These are phyloP conservation scores for Kodamaea restingae DNA, from an alignment of 805 yeast species.

Conservation along the genomic window DNA sequence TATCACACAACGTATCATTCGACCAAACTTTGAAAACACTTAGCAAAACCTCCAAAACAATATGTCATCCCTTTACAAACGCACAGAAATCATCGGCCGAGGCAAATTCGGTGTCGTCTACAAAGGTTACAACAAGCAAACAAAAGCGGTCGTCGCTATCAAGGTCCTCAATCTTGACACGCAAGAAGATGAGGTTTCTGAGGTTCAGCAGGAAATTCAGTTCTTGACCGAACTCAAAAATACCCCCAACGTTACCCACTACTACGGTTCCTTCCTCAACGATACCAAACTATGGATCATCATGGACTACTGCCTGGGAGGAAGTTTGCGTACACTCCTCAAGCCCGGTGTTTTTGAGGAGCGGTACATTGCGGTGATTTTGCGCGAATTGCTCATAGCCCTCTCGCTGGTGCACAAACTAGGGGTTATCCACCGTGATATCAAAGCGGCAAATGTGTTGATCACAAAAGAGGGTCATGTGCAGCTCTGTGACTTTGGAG, in stretches of 20 bases:
- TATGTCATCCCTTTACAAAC: constrained; percentile 46
- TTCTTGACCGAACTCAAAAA: constrained; percentile 76
- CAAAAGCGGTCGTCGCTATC: constrained; percentile 83
- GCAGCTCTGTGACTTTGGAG: constrained; percentile 95
- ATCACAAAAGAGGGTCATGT: constrained; percentile 87
- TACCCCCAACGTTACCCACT: constrained; percentile 89
- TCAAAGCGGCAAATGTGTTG: constrained; percentile 93
- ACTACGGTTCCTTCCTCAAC: constrained; percentile 80
- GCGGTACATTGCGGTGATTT: constrained; percentile 72
- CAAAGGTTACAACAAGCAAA: constrained; percentile 68
- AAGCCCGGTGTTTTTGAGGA: constrained; percentile 89
- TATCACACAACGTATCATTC: too few species aligned
- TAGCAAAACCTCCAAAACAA: too few species aligned
- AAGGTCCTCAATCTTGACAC: constrained; percentile 91
- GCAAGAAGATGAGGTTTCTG: constrained; percentile 88
- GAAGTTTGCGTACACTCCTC: constrained; percentile 80
- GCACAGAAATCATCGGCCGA: constrained; percentile 89
- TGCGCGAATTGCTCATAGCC: constrained; percentile 77
- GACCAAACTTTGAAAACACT: too few species aligned
- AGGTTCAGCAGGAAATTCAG: constrained; percentile 90
- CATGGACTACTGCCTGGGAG: constrained; percentile 98
- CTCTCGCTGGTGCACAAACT: constrained; percentile 76
- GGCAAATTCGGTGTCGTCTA: constrained; percentile 98
- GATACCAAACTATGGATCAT: constrained; percentile 96
- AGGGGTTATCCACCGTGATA: constrained; percentile 93